Evolutionary conservation across 2,329 filamentous ascomycete species (phyloP).

Genomic region (Cladophialophora yegresii): DNA sequence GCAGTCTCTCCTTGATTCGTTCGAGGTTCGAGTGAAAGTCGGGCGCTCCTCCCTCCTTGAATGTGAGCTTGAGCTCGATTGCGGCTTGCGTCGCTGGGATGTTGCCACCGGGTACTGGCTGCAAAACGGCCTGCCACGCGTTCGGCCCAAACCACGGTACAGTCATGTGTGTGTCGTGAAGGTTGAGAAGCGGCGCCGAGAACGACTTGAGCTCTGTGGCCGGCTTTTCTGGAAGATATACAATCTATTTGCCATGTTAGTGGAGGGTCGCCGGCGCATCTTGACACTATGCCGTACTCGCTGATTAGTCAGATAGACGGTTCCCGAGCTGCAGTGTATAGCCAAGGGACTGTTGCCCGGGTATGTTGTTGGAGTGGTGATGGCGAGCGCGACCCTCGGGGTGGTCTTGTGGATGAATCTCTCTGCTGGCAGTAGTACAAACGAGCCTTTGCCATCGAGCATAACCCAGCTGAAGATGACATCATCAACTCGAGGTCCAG

Average conservation of each 20-base stretch:
- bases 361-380: conserved; percentile 70
- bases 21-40: conserved; percentile 85
- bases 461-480: conserved; percentile 78
- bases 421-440: conserved; percentile 83
- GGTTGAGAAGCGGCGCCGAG: conserved; percentile 80
- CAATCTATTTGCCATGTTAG: conserved; percentile 59
- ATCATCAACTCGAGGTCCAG: conserved; percentile 40
- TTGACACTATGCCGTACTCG: conserved; percentile 59
- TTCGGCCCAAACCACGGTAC: conserved; percentile 93
- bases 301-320: conserved; percentile 80
- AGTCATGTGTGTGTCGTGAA: conserved; percentile 80
- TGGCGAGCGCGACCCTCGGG: conserved; percentile 72
- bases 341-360: conserved; percentile 65
- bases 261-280: conserved; percentile 14
- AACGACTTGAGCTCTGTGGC: conserved; percentile 78
- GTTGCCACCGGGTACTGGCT: conserved; percentile 79
- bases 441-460: conserved; percentile 71
- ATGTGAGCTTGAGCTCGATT: conserved; percentile 80
- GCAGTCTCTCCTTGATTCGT: conserved; percentile 77
- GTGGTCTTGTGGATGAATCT: conserved; percentile 77
- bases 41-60: conserved; percentile 93
- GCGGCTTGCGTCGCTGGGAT: conserved; percentile 72
- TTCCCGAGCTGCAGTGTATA: conserved; percentile 72
- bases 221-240: conserved; percentile 77
- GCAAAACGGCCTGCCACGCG: conserved; percentile 78